Evolutionary conservation across 139 green algal genomes (phyloP), one percentile per base, ranked within the genome.

Genomic region (Ulvella scutata): DNA sequence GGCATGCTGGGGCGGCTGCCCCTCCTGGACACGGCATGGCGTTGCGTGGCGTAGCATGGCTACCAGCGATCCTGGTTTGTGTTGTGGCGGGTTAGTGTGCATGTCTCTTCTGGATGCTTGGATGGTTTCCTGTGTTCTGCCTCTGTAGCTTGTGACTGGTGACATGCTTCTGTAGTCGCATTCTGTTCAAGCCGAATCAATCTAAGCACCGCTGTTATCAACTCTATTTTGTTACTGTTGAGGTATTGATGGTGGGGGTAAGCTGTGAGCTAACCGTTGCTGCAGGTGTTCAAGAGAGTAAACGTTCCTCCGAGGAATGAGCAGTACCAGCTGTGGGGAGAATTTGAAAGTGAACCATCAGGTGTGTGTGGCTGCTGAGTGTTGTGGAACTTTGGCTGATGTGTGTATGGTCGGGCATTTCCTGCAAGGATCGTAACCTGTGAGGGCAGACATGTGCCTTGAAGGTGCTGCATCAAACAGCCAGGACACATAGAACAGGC

Each of bases 281-380:
- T 67, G 51, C 51, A 67, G 51, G 51, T 67, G 17, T 67, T 36
- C 51, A 67, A 67, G 51, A n/a, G 51, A 26, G 51, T 67, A 26
- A 26, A 67, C 51, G n/a, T 67, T 9, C 33, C 51, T 36, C 51
- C n/a, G 9, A 67, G 33, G 20, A 26, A 67, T 23, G 51, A 67
- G 51, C n/a, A 67, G 51, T 67, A 67, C 51, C 31, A 67, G 51
- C 51, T 67, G 51, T 67, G 51, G 51, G 51, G 51, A 6, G 51
- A 67, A 1, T 67, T 67, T 67, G 51, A 10, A 26, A 23, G 9
- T n/a, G 51, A 67, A 23, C 51, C 51, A 23, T 34, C 10, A n/a
- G 51, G 51, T 7, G 51, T n/a, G 51, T 6, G 33, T n/a, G n/a
- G n/a, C n/a, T n/a, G n/a, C n/a, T n/a, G n/a, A n/a, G n/a, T n/a